These are phyloP conservation scores for Phytophthora melonis DNA, from an alignment of 352 stramenopile genomes.

Conservation along the genomic window DNA sequence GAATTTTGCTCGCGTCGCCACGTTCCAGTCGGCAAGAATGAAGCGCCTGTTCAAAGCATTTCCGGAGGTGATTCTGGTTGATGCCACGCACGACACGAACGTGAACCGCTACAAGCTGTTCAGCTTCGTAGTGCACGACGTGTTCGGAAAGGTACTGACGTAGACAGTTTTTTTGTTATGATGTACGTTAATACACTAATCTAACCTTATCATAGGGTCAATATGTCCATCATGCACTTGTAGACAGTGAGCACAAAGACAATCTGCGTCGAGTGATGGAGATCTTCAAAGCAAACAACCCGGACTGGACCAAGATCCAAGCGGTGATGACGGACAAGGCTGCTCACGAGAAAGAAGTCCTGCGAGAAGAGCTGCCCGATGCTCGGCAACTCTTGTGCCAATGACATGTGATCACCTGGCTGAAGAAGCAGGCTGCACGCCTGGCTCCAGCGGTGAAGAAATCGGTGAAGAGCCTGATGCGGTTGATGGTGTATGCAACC, in stretches of 20 bases:
- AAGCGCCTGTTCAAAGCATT: conserved; percentile 12
- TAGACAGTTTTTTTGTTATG: too few relatives aligned
- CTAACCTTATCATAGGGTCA: too few relatives aligned
- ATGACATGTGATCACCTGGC: conserved; percentile 16
- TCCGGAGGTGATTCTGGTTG: background rate
- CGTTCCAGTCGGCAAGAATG: conserved; percentile 16
- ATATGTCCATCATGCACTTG: conserved; percentile 28
- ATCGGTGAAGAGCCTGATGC: conserved; percentile 1
- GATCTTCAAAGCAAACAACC: conserved; percentile 27
- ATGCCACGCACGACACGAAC: conserved; percentile 12
- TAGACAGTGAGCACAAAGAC: conserved; percentile 18
- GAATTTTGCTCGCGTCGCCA: background rate
- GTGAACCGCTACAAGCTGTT: conserved; percentile 19
- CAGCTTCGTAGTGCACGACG: too few relatives aligned
- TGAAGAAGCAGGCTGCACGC: conserved; percentile 7
- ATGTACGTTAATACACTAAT: too few relatives aligned
- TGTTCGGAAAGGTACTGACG: too few relatives aligned
- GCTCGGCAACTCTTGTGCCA: conserved; percentile 22
- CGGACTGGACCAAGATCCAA: background rate
- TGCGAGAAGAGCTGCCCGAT: conserved; percentile 3
- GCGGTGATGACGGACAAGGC: conserved; percentile 24
- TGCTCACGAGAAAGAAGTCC: conserved; percentile 15
- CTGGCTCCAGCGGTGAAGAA: background rate
- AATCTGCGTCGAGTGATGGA: conserved; percentile 8
- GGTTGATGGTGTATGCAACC: conserved; percentile 1